Conservation (phyloP, 2,329 filamentous ascomycete genomes). For the Talaromyces funiculosus region DNA sequence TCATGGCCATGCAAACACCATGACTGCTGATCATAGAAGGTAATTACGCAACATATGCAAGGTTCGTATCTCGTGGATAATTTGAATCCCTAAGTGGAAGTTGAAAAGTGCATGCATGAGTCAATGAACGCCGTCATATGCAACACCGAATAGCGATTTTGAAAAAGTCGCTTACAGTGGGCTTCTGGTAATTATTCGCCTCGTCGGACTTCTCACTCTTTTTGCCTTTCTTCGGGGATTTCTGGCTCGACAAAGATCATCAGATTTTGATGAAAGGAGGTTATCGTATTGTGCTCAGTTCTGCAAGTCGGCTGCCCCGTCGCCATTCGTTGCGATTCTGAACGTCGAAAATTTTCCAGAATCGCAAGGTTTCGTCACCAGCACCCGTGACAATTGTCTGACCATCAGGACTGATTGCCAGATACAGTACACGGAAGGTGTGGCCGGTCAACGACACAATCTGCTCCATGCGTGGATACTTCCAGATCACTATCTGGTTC, state of each 20-base stretch:
- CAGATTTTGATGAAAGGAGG: slow-evolving; percentile 14
- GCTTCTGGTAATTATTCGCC: slow-evolving; percentile 13
- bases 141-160: neutral
- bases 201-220: slow-evolving; percentile 20
- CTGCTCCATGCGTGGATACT: slow-evolving; percentile 97
- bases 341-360: slow-evolving; percentile 93
- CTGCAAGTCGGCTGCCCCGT: slow-evolving; percentile 60
- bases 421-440: slow-evolving; percentile 90
- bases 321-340: slow-evolving; percentile 63
- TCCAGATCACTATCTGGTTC: slow-evolving; percentile 99
- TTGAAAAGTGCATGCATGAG: neutral
- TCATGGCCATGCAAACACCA: slow-evolving; percentile 5
- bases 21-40: neutral
- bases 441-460: slow-evolving; percentile 93
- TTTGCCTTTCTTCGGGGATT: slow-evolving; percentile 36
- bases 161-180: neutral
- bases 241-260: slow-evolving; percentile 22
- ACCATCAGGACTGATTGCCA: slow-evolving; percentile 96
- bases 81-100: neutral
- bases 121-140: slow-evolving; percentile 2
- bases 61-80: slow-evolving; percentile 9
- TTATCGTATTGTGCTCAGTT: slow-evolving; percentile 76
- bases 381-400: slow-evolving; percentile 91
- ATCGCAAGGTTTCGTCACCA: slow-evolving; percentile 89
- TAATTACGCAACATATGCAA: neutral